Base-by-base conservation (phyloP, 345 rosid species). In the Acer yangbiense region DNA sequence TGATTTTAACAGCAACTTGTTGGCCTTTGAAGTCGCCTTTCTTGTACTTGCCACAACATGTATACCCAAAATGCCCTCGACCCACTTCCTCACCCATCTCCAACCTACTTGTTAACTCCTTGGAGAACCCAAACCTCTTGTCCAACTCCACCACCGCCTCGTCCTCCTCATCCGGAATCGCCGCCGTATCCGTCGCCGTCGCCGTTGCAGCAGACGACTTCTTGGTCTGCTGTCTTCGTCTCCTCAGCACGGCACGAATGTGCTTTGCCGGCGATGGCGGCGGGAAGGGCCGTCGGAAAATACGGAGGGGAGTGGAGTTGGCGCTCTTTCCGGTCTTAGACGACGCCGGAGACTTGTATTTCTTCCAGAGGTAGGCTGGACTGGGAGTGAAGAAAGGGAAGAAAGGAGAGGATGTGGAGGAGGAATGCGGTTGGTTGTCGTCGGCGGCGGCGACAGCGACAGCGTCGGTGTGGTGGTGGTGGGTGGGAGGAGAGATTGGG, bases 211-310 rank as follows among this genome's bases (percentile, higher is more conserved):
- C 79, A 35, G 39, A 35, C 39, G 39, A 35, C 82, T 89, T 89
- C 79, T 77, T 86, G 58, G 61, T 80, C 74, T 81, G 83, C 27
- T 60, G 25, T 18, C 64, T 6, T 9, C 64, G 85, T 78, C 93
- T 80, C 63, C 93, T 86, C 32, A 94, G 86, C 68, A 90, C 92
- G 1, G 95, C 94, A 23, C 87, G 80, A 20, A 97, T 91, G 83
- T 97, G 98, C 85, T 90, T 97, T 52, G 99, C 97, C 6, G 98
- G 98, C 2, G 99, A 97, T 0, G 94, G 98, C 29, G 99, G 99
- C 17, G 95, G 93, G 73, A 95, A 90, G 13, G 97, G 89, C 63
- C 89, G 85, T 81, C 82, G 86, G 73, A 96, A 87, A 77, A 90
- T 76, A 43, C 93, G 86, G 79, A 87, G 83, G 39, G 99, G 99